Evolutionary conservation across 352 stramenopile genomes (phyloP).

Genomic region (Globisporangium nagaii): DNA sequence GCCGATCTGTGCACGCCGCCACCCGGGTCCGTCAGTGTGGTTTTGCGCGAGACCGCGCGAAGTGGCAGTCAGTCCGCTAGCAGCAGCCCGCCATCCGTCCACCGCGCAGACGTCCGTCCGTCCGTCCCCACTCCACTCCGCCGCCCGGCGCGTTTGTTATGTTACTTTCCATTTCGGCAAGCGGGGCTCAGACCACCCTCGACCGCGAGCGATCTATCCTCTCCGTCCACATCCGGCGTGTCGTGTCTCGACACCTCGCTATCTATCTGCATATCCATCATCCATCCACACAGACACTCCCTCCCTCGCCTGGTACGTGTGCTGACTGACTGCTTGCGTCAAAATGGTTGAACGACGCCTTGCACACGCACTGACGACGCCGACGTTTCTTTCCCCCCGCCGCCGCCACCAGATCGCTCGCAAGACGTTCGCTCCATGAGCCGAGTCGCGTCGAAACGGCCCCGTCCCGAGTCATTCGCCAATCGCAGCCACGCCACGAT

Average conservation of each 20-base stretch:
- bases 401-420: background rate
- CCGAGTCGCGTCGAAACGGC: constrained; percentile 7
- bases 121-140: background rate
- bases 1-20: constrained; percentile 4
- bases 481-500: background rate
- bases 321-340: background rate
- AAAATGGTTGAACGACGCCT: background rate
- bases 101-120: background rate
- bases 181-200: constrained; percentile 1
- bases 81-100: background rate
- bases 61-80: constrained; percentile 5
- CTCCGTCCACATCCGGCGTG: background rate
- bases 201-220: background rate
- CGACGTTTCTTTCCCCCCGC: background rate
- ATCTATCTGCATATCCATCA: too few species aligned
- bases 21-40: background rate
- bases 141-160: background rate
- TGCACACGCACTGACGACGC: background rate
- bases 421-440: background rate
- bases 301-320: background rate
- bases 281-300: background rate
- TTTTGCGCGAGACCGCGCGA: background rate
- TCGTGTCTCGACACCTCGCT: too few species aligned
- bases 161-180: constrained; percentile 19
- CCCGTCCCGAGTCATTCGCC: background rate